Evolutionary conservation across 768 basidiomycete genomes (phyloP).

Genomic region (Trametes cubensis): DNA sequence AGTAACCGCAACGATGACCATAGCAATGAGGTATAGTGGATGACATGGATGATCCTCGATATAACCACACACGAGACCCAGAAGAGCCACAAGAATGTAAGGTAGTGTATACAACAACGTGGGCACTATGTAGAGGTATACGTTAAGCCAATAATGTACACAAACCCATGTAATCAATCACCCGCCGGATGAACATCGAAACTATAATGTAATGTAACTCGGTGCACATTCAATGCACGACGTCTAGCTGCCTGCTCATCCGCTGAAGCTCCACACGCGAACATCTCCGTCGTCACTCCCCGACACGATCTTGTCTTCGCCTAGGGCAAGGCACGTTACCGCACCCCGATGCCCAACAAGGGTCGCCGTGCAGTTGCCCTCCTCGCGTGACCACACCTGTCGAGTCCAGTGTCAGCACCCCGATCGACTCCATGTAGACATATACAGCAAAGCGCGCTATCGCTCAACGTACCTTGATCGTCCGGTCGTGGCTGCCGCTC

Average conservation of each 20-base stretch:
- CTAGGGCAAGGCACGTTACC: constrained; percentile 86
- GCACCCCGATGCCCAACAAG: constrained; percentile 94
- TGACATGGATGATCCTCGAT: too few species aligned
- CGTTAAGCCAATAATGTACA: constrained; percentile 7
- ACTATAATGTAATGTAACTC: too few species aligned
- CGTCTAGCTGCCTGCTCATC: constrained; percentile 1
- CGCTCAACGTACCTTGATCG: constrained; percentile 77
- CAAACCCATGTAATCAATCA: not conserved
- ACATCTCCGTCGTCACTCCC: constrained; percentile 92
- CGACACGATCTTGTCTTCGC: constrained; percentile 96
- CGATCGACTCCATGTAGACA: not conserved
- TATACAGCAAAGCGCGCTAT: constrained; percentile 1
- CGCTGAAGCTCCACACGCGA: constrained; percentile 66
- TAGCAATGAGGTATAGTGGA: too few species aligned
- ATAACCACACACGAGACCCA: too few species aligned
- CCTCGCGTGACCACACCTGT: constrained; percentile 92
- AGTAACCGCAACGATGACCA: too few species aligned
- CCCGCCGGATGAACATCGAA: too few species aligned
- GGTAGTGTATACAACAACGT: not conserved
- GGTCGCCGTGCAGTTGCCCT: constrained; percentile 84
- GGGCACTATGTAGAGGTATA: constrained; percentile 2
- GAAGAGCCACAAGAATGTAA: too few species aligned
- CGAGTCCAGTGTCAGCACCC: not conserved
- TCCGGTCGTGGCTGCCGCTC: constrained; percentile 92
- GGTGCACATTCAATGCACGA: too few species aligned